These are phyloP conservation scores for Ambrosiella beaveri DNA, from an alignment of 2,329 filamentous ascomycete species.

Conservation along the genomic window DNA sequence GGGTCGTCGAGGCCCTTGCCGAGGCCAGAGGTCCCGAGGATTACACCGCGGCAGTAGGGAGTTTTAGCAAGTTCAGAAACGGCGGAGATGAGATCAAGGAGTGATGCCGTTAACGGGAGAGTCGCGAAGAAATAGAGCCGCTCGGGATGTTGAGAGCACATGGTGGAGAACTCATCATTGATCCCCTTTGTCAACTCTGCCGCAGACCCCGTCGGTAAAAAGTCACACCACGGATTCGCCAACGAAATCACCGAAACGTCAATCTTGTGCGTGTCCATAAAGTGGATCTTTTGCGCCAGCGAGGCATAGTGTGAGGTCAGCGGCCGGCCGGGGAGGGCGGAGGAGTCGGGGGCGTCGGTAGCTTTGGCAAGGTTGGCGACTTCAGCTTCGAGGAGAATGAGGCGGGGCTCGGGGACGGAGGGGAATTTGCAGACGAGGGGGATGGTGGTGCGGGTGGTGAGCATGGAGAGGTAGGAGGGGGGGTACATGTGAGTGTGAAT, in stretches of 20 bases:
- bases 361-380: conserved; percentile 30
- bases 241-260: conserved; percentile 71
- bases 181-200: conserved; percentile 37
- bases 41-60: conserved; percentile 62
- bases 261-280: conserved; percentile 76
- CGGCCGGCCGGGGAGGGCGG: conserved; percentile 55
- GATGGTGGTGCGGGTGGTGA: conserved; percentile 41
- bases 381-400: conserved; percentile 45
- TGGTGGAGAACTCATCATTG: conserved; percentile 59
- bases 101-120: conserved; percentile 55
- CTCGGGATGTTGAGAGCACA: conserved; percentile 49
- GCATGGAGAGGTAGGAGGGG: conserved; percentile 42
- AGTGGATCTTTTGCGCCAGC: conserved; percentile 60
- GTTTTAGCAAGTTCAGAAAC: conserved; percentile 45
- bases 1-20: conserved; percentile 68
- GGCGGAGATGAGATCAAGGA: conserved; percentile 43
- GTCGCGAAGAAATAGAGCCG: conserved; percentile 70
- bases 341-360: conserved; percentile 26
- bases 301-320: conserved; percentile 73
- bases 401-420: conserved; percentile 37
- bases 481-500: conserved; percentile 57
- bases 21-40: conserved; percentile 70
- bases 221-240: conserved; percentile 90
- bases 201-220: conserved; percentile 42
- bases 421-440: conserved; percentile 55